Evolutionary conservation across 2,329 filamentous ascomycete species (phyloP), one percentile per base, ranked within the genome.

Genomic region (Phaeomoniella chlamydospora): DNA sequence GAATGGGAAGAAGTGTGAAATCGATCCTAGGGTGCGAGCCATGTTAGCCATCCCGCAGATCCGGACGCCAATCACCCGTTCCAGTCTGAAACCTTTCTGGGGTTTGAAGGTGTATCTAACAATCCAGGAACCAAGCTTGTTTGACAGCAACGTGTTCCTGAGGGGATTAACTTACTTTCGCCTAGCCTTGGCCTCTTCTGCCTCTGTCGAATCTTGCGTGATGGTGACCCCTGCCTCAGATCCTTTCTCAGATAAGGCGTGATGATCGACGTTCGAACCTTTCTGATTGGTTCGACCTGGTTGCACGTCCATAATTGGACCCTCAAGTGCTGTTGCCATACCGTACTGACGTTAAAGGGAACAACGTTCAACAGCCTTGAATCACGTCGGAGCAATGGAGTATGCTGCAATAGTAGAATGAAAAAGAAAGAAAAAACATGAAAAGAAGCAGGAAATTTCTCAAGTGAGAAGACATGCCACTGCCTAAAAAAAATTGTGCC

Each of bases 1-100:
- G 40, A 6, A 49, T 36, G 10, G 49, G 48, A 40, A 51, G 45
- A 22, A 53, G 39, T 22, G 49, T 41, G 32, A 41, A 35, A 33
- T 48, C 46, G 31, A 48, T 13, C 32, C 18, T 34, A 26, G 6
- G 22, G 22, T n/a, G n/a, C 6, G 22, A 26, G 22, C 6, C 22
- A 26, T 26, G n/a, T 26, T n/a, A 26, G 22, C 22, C 22, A 26
- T 26, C 6, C 6, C n/a, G 22, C 9, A 9, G 9, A 9, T 26
- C 22, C 22, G 22, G 22, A n/a, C 6, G n/a, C 9, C 9, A 26
- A 9, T 26, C n/a, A 9, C 22, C 22, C 6, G n/a, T 6, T 26
- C 22, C 9, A n/a, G 22, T 6, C 9, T 9, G 6, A 6, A 9
- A n/a, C 22, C 22, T 26, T n/a, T 6, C 6, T 26, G 22, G 22